A percentile compares a stretch with the other conserved stretches of the same genome.
Evolutionary conservation across 352 stramenopile species (phyloP).

Genomic region (Phytopythium boreale): DNA sequence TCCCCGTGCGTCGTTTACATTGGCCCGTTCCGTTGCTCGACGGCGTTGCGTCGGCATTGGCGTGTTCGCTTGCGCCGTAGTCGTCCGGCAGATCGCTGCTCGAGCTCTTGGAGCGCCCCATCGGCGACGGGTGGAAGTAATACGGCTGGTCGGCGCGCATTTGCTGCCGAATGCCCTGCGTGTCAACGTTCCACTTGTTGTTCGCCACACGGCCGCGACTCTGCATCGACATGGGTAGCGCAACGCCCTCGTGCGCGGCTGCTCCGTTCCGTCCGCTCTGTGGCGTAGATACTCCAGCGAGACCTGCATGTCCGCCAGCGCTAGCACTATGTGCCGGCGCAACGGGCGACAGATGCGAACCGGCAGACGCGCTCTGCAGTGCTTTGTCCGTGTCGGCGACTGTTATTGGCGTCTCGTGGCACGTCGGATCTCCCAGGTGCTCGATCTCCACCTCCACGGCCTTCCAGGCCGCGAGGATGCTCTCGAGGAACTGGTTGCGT

Average conservation of each 20-base stretch:
- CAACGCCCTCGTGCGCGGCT: not conserved
- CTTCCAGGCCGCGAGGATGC: conserved; percentile 76
- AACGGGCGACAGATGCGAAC: conserved; percentile 3
- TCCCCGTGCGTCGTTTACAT: not conserved
- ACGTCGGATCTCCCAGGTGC: conserved; percentile 30
- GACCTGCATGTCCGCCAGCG: too few species aligned
- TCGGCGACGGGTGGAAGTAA: conserved; percentile 18
- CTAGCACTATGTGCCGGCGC: not conserved
- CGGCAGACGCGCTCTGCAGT: conserved; percentile 20
- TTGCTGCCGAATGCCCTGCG: conserved; percentile 53
- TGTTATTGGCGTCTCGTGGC: conserved; percentile 26
- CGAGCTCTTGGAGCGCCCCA: conserved; percentile 21
- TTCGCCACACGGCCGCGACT: conserved; percentile 43
- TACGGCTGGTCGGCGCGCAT: conserved; percentile 27
- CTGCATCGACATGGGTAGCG: conserved; percentile 13
- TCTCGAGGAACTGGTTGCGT: conserved; percentile 85
- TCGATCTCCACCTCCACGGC: conserved; percentile 61
- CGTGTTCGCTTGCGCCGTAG: conserved; percentile 18
- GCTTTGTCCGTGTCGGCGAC: conserved; percentile 32
- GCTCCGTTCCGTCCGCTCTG: not conserved
- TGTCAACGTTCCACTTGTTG: conserved; percentile 76
- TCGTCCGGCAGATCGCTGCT: conserved; percentile 39
- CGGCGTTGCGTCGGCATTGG: not conserved
- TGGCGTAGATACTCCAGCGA: not conserved
- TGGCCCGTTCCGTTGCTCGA: not conserved